phyloP scores from a whole-genome alignment of 192 early-diverging fungal species.

The Rhizophagus clarus region DNA sequence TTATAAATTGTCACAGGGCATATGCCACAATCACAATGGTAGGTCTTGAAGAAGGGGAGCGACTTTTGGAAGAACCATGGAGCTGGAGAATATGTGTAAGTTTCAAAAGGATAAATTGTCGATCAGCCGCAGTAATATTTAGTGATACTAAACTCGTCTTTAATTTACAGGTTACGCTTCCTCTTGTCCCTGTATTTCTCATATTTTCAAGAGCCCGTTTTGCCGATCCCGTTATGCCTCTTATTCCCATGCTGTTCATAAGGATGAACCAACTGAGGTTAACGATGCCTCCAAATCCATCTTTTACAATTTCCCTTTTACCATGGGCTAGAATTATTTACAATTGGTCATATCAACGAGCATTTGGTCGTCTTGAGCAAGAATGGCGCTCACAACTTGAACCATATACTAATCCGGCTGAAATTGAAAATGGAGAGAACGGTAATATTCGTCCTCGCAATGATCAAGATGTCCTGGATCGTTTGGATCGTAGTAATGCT shows the following conservation, averaged over 20 bases:
- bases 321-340: conserved; percentile 65
- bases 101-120: not conserved
- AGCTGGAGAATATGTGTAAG: conserved; percentile 66
- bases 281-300: conserved; percentile 63
- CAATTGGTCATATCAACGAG: conserved; percentile 54
- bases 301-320: conserved; percentile 60
- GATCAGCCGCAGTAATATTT: no score
- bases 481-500: conserved; percentile 54
- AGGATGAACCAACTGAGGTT: conserved; percentile 56
- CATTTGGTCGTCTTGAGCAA: conserved; percentile 56
- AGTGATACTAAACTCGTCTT: not conserved
- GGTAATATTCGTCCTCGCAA: conserved; percentile 26
- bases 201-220: conserved; percentile 61
- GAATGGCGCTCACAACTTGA: conserved; percentile 56
- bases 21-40: conserved; percentile 68
- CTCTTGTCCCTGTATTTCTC: conserved; percentile 63
- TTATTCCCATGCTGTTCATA: conserved; percentile 60
- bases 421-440: conserved; percentile 20
- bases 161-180: conserved; percentile 39
- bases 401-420: conserved; percentile 24
- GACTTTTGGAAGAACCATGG: conserved; percentile 59
- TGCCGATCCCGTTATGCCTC: conserved; percentile 61
- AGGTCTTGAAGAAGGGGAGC: conserved; percentile 62
- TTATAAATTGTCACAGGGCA: conserved; percentile 42
- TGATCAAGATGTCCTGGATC: conserved; percentile 55